These are phyloP conservation scores for Phytophthora pseudosyringae DNA, from an alignment of 352 stramenopile genomes.

Conservation along the genomic window DNA sequence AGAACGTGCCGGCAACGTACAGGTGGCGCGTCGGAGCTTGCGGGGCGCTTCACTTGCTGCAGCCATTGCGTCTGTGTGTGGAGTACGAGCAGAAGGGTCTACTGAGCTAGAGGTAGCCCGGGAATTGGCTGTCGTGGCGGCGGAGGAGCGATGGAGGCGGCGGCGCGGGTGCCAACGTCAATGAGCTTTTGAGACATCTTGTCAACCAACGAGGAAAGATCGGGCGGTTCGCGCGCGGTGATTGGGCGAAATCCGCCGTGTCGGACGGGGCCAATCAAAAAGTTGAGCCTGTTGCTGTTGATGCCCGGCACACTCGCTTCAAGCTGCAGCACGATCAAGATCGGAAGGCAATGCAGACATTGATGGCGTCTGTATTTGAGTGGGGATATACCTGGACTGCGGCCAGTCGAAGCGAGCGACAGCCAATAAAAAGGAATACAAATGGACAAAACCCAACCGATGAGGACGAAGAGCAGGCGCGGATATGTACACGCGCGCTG, in stretches of 20 bases:
- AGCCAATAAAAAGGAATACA: slow-evolving; percentile 49
- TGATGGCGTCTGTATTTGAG: slow-evolving; percentile 34
- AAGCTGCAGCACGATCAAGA: slow-evolving; percentile 2
- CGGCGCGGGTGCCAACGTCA: slow-evolving; percentile 22
- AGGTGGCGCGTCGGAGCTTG: slow-evolving; percentile 56
- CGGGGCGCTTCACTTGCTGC: slow-evolving; percentile 26
- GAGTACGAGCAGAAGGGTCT: background rate
- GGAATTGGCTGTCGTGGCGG: background rate
- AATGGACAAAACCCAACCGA: slow-evolving; percentile 42
- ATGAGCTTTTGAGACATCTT: slow-evolving; percentile 33
- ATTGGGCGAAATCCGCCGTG: slow-evolving; percentile 24
- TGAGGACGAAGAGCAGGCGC: slow-evolving; percentile 20
- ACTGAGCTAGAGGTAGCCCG: slow-evolving; percentile 3
- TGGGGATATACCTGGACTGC: slow-evolving; percentile 27
- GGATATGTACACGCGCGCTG: slow-evolving; percentile 15
- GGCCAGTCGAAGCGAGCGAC: slow-evolving; percentile 22
- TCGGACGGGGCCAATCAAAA: slow-evolving; percentile 12
- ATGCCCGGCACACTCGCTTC: background rate
- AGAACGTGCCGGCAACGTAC: slow-evolving; percentile 26
- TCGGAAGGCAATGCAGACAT: slow-evolving; percentile 21
- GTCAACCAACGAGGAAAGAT: slow-evolving; percentile 45
- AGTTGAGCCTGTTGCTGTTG: background rate
- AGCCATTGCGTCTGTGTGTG: slow-evolving; percentile 26
- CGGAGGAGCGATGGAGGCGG: background rate
- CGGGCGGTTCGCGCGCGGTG: background rate